Conservation (phyloP, 805 yeast genomes). For the Barnettozyma botsteinii region DNA sequence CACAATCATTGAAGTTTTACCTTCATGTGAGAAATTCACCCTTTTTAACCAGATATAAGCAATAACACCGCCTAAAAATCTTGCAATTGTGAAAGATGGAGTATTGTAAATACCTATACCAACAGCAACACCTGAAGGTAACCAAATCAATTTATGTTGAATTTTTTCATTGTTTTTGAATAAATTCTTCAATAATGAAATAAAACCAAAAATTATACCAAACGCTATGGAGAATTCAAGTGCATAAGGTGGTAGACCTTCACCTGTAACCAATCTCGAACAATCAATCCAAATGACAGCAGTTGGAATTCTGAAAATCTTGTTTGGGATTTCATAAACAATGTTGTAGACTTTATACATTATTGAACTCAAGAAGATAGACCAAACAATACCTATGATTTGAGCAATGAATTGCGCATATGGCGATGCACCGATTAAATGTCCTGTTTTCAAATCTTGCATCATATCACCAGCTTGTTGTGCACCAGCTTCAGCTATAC, state of each 20-base stretch:
- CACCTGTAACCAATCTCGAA: slow-evolving; percentile 85
- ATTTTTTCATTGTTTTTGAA: slow-evolving; percentile 34
- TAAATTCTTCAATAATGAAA: slow-evolving; percentile 59
- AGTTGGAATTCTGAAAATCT: slow-evolving; percentile 82
- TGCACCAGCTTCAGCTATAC: slow-evolving; percentile 97
- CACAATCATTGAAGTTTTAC: slow-evolving; percentile 72
- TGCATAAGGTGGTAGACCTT: slow-evolving; percentile 82
- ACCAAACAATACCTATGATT: slow-evolving; percentile 79
- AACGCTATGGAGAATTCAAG: slow-evolving; percentile 51
- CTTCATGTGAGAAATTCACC: slow-evolving; percentile 33
- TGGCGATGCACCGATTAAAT: slow-evolving; percentile 86
- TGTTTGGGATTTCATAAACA: slow-evolving; percentile 82
- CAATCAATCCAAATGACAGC: slow-evolving; percentile 97
- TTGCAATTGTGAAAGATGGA: slow-evolving; percentile 88
- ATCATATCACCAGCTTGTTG: slow-evolving; percentile 98
- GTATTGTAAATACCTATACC: slow-evolving; percentile 95
- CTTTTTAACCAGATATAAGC: slow-evolving; percentile 52
- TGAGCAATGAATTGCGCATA: slow-evolving; percentile 89
- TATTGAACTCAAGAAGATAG: slow-evolving; percentile 69
- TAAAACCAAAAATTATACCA: slow-evolving; percentile 62
- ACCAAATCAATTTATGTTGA: slow-evolving; percentile 42
- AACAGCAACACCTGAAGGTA: slow-evolving; percentile 95
- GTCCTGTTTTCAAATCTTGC: slow-evolving; percentile 97
- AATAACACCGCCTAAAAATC: slow-evolving; percentile 82
- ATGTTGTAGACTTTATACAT: slow-evolving; percentile 79